These are phyloP conservation scores for Pestalotiopsis sp. DNA, from an alignment of 2,329 filamentous ascomycete genomes.

Conservation along the genomic window DNA sequence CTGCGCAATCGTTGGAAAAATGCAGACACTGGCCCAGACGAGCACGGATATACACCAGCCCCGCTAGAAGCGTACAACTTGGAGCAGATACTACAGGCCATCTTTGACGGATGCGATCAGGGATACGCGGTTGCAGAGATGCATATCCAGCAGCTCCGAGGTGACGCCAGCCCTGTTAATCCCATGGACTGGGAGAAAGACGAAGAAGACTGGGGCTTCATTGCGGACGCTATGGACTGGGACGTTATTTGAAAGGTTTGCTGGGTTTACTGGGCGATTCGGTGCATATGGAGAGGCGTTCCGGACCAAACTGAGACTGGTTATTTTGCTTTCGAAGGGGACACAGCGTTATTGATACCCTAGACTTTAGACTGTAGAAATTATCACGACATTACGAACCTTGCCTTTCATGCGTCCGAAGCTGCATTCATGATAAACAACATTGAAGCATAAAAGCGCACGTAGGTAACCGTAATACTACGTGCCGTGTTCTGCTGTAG, in stretches of 20 bases:
- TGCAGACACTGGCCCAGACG: conserved; percentile 41
- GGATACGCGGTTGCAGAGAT: conserved; percentile 55
- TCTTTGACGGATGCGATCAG: conserved; percentile 62
- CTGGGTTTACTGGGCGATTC: neutral
- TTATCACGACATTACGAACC: neutral
- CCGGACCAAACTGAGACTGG: neutral
- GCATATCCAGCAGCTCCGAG: conserved; percentile 37
- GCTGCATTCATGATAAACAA: too few relatives aligned
- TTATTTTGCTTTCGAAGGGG: neutral
- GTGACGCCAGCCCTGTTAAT: conserved; percentile 15
- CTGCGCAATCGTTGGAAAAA: conserved; percentile 75
- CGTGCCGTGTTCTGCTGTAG: too few relatives aligned
- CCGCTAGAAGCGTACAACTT: conserved; percentile 65
- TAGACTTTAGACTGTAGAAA: conserved; percentile 1
- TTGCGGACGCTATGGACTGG: conserved; percentile 65
- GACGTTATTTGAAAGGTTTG: conserved; percentile 37
- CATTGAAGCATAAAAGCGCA: too few relatives aligned
- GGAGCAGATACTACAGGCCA: conserved; percentile 56
- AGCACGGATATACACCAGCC: conserved; percentile 22
- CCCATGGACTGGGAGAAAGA: conserved; percentile 27
- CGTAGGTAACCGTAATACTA: too few relatives aligned
- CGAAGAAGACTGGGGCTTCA: conserved; percentile 56
- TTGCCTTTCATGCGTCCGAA: neutral
- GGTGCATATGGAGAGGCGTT: neutral
- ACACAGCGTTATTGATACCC: conserved; percentile 8